These are phyloP conservation scores for Platismatia glauca DNA, from an alignment of 495 filamentous ascomycete species.

Conservation along the genomic window DNA sequence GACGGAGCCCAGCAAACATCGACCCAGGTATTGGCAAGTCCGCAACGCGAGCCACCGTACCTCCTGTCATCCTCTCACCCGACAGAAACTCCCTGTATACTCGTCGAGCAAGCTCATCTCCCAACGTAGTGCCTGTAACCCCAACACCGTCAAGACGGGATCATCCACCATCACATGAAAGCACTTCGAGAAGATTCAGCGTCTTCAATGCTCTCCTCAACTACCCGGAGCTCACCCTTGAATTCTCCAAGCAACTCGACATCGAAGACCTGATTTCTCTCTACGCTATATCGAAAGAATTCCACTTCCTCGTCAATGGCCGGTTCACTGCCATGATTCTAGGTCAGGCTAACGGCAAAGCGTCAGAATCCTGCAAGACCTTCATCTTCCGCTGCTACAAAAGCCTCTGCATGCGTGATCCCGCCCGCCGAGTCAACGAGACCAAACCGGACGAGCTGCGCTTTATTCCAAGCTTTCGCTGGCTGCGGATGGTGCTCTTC, in stretches of 20 bases:
- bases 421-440: conserved; percentile 26
- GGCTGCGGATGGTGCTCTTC: conserved; percentile 44
- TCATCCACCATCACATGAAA: conserved; percentile 1
- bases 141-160: neutral
- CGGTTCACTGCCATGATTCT: conserved; percentile 36
- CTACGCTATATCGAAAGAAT: conserved; percentile 48
- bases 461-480: conserved; percentile 40
- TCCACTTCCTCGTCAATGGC: conserved; percentile 43
- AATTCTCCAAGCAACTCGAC: conserved; percentile 41
- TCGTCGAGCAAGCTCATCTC: neutral
- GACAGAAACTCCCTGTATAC: neutral
- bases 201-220: conserved; percentile 42
- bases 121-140: neutral
- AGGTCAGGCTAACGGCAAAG: conserved; percentile 32
- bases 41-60: neutral
- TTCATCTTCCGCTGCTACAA: conserved; percentile 46
- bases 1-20: neutral
- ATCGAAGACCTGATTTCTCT: conserved; percentile 44
- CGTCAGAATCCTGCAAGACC: conserved; percentile 37
- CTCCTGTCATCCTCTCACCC: conserved; percentile 5
- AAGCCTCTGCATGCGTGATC: conserved; percentile 43
- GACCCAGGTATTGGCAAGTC: neutral
- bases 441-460: conserved; percentile 22
- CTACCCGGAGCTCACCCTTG: conserved; percentile 41
- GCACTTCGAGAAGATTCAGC: conserved; percentile 30